Evolutionary conservation across 306 rosid genomes (phyloP).

Genomic region (Argentina anserina): DNA sequence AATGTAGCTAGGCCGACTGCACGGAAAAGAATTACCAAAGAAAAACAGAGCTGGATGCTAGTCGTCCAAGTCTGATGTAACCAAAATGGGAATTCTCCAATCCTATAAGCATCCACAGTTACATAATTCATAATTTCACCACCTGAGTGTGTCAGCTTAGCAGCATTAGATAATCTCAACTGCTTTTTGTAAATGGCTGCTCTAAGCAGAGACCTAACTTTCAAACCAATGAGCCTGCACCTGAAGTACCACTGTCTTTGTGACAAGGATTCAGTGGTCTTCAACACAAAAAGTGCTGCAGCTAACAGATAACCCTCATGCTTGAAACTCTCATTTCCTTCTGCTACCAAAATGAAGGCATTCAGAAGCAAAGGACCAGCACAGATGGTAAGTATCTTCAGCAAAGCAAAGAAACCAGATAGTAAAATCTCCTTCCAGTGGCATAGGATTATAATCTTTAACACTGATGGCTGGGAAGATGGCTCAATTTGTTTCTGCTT

Average conservation of each 20-base stretch:
- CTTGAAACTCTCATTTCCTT: conserved; percentile 65
- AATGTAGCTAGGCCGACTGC: conserved; percentile 82
- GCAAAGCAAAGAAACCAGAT: conserved; percentile 79
- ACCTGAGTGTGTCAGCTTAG: conserved; percentile 59
- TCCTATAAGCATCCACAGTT: conserved; percentile 85
- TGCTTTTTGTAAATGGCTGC: conserved; percentile 80
- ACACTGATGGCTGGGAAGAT: conserved; percentile 47
- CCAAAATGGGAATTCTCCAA: conserved; percentile 93
- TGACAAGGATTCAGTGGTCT: conserved; percentile 64
- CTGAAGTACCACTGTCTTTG: conserved; percentile 92
- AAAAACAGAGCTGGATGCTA: conserved; percentile 61
- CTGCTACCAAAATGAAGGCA: conserved; percentile 73
- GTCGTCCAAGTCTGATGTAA: conserved; percentile 93
- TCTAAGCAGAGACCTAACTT: conserved; percentile 64
- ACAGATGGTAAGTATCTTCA: conserved; percentile 61
- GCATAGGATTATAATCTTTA: conserved; percentile 50
- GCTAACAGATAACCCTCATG: conserved; percentile 70
- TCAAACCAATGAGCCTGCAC: conserved; percentile 63
- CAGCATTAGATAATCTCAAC: conserved; percentile 58
- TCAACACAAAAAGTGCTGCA: conserved; percentile 47
- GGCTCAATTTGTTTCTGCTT: conserved; percentile 43
- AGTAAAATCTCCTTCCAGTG: conserved; percentile 60
- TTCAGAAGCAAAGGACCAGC: conserved; percentile 79
- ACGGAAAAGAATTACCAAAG: conserved; percentile 49
- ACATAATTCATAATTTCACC: conserved; percentile 89